These are phyloP conservation scores for Nemania abortiva DNA, from an alignment of 2,329 filamentous ascomycete genomes.

Conservation along the genomic window DNA sequence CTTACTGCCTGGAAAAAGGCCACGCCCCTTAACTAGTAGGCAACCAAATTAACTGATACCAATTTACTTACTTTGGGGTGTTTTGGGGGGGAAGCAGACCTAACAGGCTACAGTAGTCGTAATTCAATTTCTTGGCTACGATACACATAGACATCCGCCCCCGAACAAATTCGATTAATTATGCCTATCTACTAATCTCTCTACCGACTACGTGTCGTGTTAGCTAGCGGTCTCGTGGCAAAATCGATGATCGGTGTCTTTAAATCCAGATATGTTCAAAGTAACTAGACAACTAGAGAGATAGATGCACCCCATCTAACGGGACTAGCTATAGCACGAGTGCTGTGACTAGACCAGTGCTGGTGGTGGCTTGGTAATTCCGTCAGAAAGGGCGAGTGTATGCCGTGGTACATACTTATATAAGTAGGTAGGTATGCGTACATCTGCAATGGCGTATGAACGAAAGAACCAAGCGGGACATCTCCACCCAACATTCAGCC, in stretches of 20 bases:
- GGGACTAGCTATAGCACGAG: background rate
- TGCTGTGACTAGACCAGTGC: background rate
- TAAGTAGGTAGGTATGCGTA: no score
- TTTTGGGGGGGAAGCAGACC: background rate
- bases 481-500: conserved; percentile 28
- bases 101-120: conserved; percentile 7
- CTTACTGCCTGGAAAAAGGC: conserved; percentile 26
- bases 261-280: background rate
- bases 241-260: background rate
- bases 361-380: background rate
- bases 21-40: conserved; percentile 12
- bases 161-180: conserved; percentile 13
- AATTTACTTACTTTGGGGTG: background rate
- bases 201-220: conserved; percentile 21
- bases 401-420: no score
- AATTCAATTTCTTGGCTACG: conserved; percentile 24
- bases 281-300: background rate
- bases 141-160: background rate
- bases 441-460: background rate
- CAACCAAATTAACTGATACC: conserved; percentile 28
- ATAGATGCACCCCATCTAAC: conserved; percentile 1
- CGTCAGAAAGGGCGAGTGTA: background rate
- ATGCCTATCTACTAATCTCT: conserved; percentile 3
- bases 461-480: conserved; percentile 15
- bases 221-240: conserved; percentile 16